These are phyloP conservation scores for Cyclaneusma minus DNA, from an alignment of 2,329 filamentous ascomycete species.

Conservation along the genomic window DNA sequence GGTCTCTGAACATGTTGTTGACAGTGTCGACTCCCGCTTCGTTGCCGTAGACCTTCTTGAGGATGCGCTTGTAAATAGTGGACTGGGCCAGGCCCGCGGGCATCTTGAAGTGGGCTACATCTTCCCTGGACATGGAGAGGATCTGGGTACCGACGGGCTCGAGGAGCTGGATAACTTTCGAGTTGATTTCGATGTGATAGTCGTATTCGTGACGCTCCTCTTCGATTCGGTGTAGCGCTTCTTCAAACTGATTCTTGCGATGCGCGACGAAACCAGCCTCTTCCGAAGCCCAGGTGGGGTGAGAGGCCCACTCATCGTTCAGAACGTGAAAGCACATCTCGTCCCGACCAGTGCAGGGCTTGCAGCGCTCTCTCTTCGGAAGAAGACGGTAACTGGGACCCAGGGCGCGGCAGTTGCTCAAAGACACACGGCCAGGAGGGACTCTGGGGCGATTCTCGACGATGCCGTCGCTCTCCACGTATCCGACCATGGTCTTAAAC, in stretches of 20 bases:
- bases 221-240: constrained; percentile 88
- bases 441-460: constrained; percentile 66
- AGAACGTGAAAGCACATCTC: constrained; percentile 86
- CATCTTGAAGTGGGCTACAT: constrained; percentile 62
- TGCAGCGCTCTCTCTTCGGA: constrained; percentile 78
- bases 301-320: constrained; percentile 96
- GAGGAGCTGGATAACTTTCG: constrained; percentile 87
- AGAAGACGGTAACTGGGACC: constrained; percentile 90
- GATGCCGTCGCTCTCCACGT: constrained; percentile 60
- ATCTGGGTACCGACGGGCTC: constrained; percentile 90
- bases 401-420: constrained; percentile 90
- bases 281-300: constrained; percentile 97
- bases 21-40: constrained; percentile 77
- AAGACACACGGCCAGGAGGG: constrained; percentile 68
- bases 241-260: constrained; percentile 89
- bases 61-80: constrained; percentile 90
- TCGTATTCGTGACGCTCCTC: constrained; percentile 98
- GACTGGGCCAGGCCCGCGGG: constrained; percentile 76
- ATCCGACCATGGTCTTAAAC: constrained; percentile 73
- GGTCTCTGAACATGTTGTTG: constrained; percentile 69
- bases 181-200: constrained; percentile 91
- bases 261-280: constrained; percentile 96
- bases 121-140: constrained; percentile 58
- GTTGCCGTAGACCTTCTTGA: constrained; percentile 90
- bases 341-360: constrained; percentile 85